Evolutionary conservation across 2,329 filamentous ascomycete genomes (phyloP).

Genomic region (Cryphonectria carpinicola): DNA sequence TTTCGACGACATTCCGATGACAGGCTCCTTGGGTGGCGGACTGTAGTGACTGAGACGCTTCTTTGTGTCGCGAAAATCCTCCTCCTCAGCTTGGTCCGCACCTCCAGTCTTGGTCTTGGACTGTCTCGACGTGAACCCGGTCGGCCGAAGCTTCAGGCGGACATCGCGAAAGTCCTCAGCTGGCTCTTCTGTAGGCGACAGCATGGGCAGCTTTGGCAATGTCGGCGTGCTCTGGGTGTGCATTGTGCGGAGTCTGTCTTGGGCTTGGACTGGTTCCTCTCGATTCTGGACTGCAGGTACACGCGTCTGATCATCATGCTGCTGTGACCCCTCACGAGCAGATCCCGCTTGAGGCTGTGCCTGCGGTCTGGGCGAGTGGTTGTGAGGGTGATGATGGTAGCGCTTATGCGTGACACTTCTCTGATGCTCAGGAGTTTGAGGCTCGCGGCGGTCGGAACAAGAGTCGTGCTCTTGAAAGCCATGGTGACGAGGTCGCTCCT

Average conservation of each 20-base stretch:
- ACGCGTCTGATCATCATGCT: background rate
- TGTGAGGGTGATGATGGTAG: conserved; percentile 22
- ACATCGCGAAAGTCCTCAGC: conserved; percentile 9
- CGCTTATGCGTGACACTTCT: conserved; percentile 15
- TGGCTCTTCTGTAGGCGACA: background rate
- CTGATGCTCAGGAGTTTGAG: background rate
- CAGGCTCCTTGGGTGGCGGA: background rate
- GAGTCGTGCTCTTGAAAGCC: background rate
- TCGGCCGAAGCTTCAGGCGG: conserved; percentile 13
- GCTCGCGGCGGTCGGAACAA: background rate
- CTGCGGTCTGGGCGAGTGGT: conserved; percentile 16
- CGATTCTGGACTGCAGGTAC: background rate
- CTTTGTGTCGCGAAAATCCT: conserved; percentile 6
- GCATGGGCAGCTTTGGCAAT: background rate
- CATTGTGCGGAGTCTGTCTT: conserved; percentile 1
- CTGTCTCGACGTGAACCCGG: conserved; percentile 5
- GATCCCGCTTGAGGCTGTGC: background rate
- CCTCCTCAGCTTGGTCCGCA: background rate
- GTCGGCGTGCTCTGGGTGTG: conserved; percentile 2
- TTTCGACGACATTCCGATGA: background rate
- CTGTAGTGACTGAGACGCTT: conserved; percentile 11
- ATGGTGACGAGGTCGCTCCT: background rate
- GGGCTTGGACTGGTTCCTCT: background rate
- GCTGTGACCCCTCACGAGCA: background rate
- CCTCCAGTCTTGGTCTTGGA: background rate